Evolutionary conservation across 2,329 filamentous ascomycete genomes (phyloP), one percentile per base, ranked within the genome.

Genomic region (Exophiala mesophila): DNA sequence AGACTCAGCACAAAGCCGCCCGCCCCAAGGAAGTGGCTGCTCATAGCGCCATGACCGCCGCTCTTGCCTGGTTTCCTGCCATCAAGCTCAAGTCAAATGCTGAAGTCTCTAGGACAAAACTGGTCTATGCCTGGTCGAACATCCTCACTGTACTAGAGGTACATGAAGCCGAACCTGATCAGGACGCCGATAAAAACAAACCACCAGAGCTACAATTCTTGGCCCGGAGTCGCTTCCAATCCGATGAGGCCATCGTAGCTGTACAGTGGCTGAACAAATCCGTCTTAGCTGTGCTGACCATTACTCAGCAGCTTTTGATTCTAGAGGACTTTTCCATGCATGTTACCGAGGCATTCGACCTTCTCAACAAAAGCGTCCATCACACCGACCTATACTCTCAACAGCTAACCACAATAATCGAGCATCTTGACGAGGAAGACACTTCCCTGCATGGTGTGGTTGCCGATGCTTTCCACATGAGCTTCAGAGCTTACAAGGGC

Each of bases 41-140:
- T 1, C 90, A 98, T 60, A 87, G 88, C 59, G 82, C 90, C 13
- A 82, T 98, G 76, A 96, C 86, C 36, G 94, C 90, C 2, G 95
- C 90, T 56, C 67, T 98, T 36, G 88, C 92, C 23, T 98, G 92
- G 92, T 98, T 98, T 60, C 92, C 92, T 2, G 88, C 89, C 2
- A 92, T 98, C 33, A 92, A 86, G 59, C 71, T 98, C 31, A 97
- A 97, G 63, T 77, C 79, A 12, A 82, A 88, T 49, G 70, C 77
- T 2, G 73, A 77, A 34, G 79, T 77, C 1, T 80, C 79, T 4
- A 83, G 80, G 55, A 77, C 81, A 5, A 97, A 98, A 63, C 75
- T 98, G 13, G 90, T 87, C 1, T 98, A 98, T 67, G 96, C 89
- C 64, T 98, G 92, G 92, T 97, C 92, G 2, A 97, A 97, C 57